Conservation (phyloP, 2,329 filamentous ascomycete species). For the Dactylellina parvicollis region DNA sequence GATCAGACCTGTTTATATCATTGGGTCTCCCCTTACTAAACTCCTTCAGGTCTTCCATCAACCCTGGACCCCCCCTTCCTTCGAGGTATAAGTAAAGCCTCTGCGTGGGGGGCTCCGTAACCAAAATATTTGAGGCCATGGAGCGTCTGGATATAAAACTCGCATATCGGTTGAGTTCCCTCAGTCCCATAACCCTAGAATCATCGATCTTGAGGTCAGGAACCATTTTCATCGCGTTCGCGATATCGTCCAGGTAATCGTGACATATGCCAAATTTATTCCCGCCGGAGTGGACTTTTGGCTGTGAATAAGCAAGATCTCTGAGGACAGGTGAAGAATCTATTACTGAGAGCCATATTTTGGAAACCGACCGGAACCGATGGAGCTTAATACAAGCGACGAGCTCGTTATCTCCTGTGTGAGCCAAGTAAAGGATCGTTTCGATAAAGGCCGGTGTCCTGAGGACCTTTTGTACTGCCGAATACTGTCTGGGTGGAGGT, state of each 20-base stretch:
- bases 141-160: not conserved
- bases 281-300: conserved; percentile 1
- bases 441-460: not conserved
- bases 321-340: not conserved
- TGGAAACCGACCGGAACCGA: not conserved
- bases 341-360: not conserved
- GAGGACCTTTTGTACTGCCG: not conserved
- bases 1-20: conserved; percentile 10
- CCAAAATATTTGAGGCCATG: not conserved
- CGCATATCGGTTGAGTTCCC: conserved; percentile 5
- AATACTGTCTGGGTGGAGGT: not conserved
- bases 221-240: conserved; percentile 8
- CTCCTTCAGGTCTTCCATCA: not conserved
- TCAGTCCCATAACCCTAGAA: not conserved
- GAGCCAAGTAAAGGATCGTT: not conserved
- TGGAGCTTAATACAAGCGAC: not conserved
- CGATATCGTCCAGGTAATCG: conserved; percentile 10
- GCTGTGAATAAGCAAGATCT: not conserved
- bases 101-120: not conserved
- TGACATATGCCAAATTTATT: not conserved
- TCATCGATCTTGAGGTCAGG: not conserved
- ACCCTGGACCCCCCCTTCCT: not conserved
- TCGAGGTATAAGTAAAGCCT: conserved; percentile 5
- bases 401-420: not conserved
- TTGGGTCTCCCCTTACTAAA: not conserved